Base-by-base conservation (phyloP, 305 asterid species). In the Fraxinus baroniana region DNA sequence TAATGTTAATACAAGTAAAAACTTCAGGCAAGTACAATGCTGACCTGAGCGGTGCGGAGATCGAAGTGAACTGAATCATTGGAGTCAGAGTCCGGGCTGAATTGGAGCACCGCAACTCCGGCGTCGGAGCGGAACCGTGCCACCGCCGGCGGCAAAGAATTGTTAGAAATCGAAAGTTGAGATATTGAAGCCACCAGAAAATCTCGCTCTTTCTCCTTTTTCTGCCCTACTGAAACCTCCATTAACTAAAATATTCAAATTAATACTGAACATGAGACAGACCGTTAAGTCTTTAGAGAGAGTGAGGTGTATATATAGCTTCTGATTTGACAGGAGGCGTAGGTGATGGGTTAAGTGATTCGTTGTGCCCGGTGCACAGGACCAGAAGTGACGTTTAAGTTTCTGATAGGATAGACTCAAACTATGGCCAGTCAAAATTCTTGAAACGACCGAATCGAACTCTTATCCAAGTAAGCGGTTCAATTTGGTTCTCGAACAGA, bases 121-220 rank as follows among this genome's bases (percentile, higher is more conserved):
- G 92, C 88, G 17, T 85, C 92, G 64, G 90, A 80, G 79, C 88
- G 76, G 74, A 94, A 92, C 81, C 95, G 88, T 82, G 93, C 95
- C 78, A 90, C 87, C 85, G 86, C 90, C 64, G 92, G 93, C 78
- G 89, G 88, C 77, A 91, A 88, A 66, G 91, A 84, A 41, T 82
- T 82, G 81, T 84, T 88, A 7, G 91, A 86, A 80, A 87, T 85
- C 80, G 91, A 80, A 74, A 89, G 91, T 90, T 89, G 90, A 84
- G 93, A 90, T 86, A 90, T 89, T 57, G 93, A 90, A 18, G 91
- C 90, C 74, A 89, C 91, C 88, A 87, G 71, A 86, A 90, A 89
- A 66, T 90, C 93, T 49, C 87, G 89, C 84, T 87, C 90, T 76
- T 18, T 76, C 81, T 81, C 81, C 83, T 79, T 88, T 81, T 84